Percentiles rank a stretch among this genome's conserved stretches.
phyloP scores from a whole-genome alignment of 2,329 filamentous ascomycete genomes.

The Aspergillus fumigatiaffinis region DNA sequence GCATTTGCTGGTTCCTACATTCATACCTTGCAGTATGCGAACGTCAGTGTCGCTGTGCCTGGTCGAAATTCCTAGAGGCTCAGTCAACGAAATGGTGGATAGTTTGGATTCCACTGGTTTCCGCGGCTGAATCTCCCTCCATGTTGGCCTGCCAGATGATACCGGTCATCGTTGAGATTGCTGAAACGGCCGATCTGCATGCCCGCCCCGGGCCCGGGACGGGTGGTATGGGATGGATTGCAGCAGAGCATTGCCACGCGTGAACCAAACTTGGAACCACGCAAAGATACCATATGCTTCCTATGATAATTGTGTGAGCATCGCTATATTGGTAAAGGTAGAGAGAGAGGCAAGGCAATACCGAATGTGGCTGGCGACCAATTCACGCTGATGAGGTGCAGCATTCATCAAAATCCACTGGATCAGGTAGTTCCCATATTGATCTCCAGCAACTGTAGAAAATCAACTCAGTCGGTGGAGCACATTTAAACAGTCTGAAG shows the following conservation, averaged over 20 bases:
- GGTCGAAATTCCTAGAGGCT: neutral
- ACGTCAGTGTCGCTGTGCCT: neutral
- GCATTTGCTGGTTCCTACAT: neutral
- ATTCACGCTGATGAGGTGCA: conserved; percentile 80
- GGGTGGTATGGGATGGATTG: conserved; percentile 84
- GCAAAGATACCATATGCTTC: conserved; percentile 98
- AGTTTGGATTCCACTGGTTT: conserved; percentile 35
- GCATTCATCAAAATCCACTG: conserved; percentile 95
- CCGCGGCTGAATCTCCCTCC: conserved; percentile 33
- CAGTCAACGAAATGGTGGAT: conserved; percentile 35
- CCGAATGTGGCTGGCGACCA: conserved; percentile 89
- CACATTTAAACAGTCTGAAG: neutral
- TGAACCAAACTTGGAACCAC: conserved; percentile 96
- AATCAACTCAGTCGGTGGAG: conserved; percentile 6
- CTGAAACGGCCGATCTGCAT: conserved; percentile 59
- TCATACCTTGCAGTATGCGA: neutral
- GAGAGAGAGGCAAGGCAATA: conserved; percentile 17
- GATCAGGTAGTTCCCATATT: conserved; percentile 97
- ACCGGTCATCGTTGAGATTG: conserved; percentile 46
- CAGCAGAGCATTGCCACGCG: conserved; percentile 98
- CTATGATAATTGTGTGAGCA: conserved; percentile 28
- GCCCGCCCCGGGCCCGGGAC: conserved; percentile 78
- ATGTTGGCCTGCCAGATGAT: conserved; percentile 37
- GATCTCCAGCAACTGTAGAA: conserved; percentile 74
- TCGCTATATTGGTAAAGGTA: neutral